These are phyloP conservation scores for Middelhovenomyces tepae DNA, from an alignment of 805 yeast genomes.

Conservation along the genomic window DNA sequence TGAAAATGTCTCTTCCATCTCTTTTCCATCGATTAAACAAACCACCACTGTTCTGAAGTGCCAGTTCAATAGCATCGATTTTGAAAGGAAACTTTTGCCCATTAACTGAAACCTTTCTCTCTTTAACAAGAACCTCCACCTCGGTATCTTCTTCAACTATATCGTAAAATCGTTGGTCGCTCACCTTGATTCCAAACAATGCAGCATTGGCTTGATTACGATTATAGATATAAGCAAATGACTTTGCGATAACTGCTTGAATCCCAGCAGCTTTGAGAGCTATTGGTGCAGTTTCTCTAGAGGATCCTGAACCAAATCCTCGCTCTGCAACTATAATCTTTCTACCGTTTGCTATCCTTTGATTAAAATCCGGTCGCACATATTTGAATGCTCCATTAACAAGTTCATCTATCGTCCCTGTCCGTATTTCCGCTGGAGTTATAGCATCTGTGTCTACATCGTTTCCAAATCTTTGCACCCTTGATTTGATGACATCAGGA, in stretches of 20 bases:
- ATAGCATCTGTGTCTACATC: constrained; percentile 13
- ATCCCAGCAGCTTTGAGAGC: constrained; percentile 9
- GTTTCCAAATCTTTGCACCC: constrained; percentile 10
- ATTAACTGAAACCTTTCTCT: constrained; percentile 5
- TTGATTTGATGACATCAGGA: constrained; percentile 6
- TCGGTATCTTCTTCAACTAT: constrained; percentile 9
- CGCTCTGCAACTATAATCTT: constrained; percentile 10
- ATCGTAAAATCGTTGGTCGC: constrained; percentile 10
- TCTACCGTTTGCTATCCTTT: constrained; percentile 4
- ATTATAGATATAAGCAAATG: constrained; percentile 11
- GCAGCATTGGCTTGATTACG: constrained; percentile 13
- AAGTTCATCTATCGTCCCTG: constrained; percentile 4
- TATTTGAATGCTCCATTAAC: constrained; percentile 11
- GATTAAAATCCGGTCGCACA: constrained; percentile 10
- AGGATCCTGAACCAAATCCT: constrained; percentile 12
- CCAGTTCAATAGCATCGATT: constrained; percentile 9
- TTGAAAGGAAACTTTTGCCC: constrained; percentile 10
- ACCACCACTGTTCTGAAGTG: constrained; percentile 11
- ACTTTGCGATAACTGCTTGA: constrained; percentile 12
- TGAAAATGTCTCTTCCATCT: constrained; percentile 9
- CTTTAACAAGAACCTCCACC: constrained; percentile 4
- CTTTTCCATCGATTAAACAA: constrained; percentile 10
- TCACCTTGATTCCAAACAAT: constrained; percentile 11
- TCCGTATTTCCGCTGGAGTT: constrained; percentile 11
- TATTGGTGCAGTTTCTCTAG: constrained; percentile 10